Base-by-base conservation (phyloP, 306 rosid species). In the Trichosanthes truncata region DNA sequence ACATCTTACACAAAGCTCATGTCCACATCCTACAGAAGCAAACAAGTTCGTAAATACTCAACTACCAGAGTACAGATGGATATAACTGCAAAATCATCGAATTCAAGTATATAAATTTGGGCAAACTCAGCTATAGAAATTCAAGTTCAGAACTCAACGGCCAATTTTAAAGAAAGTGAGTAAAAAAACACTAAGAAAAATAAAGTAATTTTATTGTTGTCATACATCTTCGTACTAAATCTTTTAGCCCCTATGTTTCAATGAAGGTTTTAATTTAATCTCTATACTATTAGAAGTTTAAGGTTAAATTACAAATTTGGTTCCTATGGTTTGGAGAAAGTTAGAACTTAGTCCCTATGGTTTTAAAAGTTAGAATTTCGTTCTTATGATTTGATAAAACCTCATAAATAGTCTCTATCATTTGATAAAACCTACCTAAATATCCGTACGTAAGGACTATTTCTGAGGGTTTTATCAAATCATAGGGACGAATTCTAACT, bases 1-100 rank as follows among this genome's bases (percentile, higher is more conserved):
- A 33, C 99, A 95, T 84, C 90, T 89, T 40, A 91, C 93, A 78
- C 99, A 96, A 66, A 96, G 99, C 82, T 87, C 94, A 43, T 96
- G 99, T 60, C 88, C 83, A 69, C 99, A 96, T 82, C 99, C 99
- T 96, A 85, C 82, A 84, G 61, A 80, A 46, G 75, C 18, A 88
- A 79, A 60, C 40, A 25, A 45, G 40, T 43, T 7, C 6, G 36
- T 20, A 36, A 66, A 35, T 66, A 43, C 56, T 20, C 76, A 71
- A 43, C 76, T 6, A 41, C 53, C 11, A 69, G 8, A 69, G 20
- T 41, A 40, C 51, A 38, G 31, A 38, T 67, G 74, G 73, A 65
- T 65, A 65, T 33, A 3, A 33, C 10, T 23, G 14, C 72, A 33
- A 65, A 65, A 81, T 13, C 31, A 67, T 67, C 17, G 1, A 20